Base-by-base conservation (phyloP, 2,329 filamentous ascomycete genomes). In the Aspergillus flavus region DNA sequence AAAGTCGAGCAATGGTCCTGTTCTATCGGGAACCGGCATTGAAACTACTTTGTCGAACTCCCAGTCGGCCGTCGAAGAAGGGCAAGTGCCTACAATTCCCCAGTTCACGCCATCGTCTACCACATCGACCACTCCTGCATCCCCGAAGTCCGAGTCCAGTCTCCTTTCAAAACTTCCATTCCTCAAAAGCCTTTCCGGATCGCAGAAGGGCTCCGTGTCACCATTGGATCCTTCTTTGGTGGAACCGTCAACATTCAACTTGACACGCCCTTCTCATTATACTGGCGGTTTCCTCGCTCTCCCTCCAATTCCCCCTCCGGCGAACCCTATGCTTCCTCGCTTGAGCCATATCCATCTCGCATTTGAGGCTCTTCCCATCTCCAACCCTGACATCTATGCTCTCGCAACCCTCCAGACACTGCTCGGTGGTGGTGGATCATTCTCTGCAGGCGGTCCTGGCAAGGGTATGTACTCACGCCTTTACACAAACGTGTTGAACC, bases 391-490 rank as follows among this genome's bases (percentile, higher is more conserved):
- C 76, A 97, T 99, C 73, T 99, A 98, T 81, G 94, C 95, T 21
- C 89, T 98, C 52, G 95, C 95, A 7, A 97, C 94, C 0, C 85
- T 99, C 1, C 96, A 98, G 79, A 98, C 93, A 1, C 90, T 99
- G 11, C 91, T 99, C 39, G 95, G 95, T 62, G 95, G 95, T 55
- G 95, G 95, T 56, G 95, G 95, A 28, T 97, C 94, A 61, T 99
- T 99, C 83, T 96, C 92, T 19, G 95, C 95, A 59, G 95, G 95
- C 71, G 95, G 95, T 0, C 95, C 95, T 5, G 95, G 95, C 59
- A 99, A 99, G 83, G 95, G 95, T 77, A 99, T 99, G 95, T 98
- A 98, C 84, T 96, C 92, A 43, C 91, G 95, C 14, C 87, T 99
- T 10, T 99, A 97, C 84, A 98, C 94, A 67, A 97, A 97, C 76